Conservation (phyloP, 2,329 filamentous ascomycete species). For the Botryotinia narcissicola region DNA sequence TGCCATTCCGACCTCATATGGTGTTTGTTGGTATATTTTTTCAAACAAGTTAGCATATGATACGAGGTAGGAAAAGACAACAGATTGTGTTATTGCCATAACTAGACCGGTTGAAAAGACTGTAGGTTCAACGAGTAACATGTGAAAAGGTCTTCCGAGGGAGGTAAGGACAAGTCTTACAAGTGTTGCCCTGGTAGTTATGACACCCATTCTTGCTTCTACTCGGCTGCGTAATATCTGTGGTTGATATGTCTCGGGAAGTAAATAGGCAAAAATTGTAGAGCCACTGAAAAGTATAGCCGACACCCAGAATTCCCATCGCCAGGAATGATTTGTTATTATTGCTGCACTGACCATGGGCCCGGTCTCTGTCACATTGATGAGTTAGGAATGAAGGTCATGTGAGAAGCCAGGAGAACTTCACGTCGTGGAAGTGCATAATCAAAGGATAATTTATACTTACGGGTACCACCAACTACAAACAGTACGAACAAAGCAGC, state of each 20-base stretch:
- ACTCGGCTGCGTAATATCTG: conserved; percentile 14
- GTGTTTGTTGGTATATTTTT: conserved; percentile 16
- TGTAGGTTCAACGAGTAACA: conserved; percentile 23
- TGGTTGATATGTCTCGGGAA: conserved; percentile 24
- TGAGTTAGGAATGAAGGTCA: background rate
- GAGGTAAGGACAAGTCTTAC: conserved; percentile 13
- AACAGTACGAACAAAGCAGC: conserved; percentile 18
- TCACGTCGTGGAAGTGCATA: background rate
- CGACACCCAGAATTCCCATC: conserved; percentile 23
- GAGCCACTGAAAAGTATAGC: conserved; percentile 19
- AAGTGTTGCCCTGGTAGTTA: background rate
- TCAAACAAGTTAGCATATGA: conserved; percentile 23
- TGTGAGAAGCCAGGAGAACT: background rate
- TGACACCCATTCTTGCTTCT: background rate
- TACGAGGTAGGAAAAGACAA: conserved; percentile 22
- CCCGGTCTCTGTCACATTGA: background rate
- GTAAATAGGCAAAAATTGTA: conserved; percentile 6
- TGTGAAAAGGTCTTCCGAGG: conserved; percentile 23
- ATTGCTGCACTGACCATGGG: conserved; percentile 22
- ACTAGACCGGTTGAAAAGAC: conserved; percentile 18
- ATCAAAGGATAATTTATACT: background rate
- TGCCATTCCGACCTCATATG: conserved; percentile 22
- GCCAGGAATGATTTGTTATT: conserved; percentile 15
- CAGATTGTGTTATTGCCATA: conserved; percentile 22
- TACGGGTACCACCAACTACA: conserved; percentile 18